phyloP scores from a whole-genome alignment of 768 basidiomycete species.

The Kwoniella bestiolae region DNA sequence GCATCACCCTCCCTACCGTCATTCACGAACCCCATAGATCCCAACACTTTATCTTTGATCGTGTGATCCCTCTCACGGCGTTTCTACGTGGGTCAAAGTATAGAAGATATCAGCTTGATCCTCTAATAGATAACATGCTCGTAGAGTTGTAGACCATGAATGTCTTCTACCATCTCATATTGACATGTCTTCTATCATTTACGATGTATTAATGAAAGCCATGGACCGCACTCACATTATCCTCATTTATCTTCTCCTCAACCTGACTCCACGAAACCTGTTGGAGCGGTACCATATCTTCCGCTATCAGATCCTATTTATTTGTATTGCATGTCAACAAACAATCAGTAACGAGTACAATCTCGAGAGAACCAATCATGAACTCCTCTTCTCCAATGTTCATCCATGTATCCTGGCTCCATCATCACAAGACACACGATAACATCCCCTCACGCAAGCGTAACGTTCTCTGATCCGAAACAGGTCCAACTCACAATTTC shows the following conservation, averaged over 20 bases:
- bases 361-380: too few relatives aligned
- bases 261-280: slow-evolving; percentile 36
- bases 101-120: too few relatives aligned
- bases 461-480: too few relatives aligned
- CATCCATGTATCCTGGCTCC: not conserved
- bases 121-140: not conserved
- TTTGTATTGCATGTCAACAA: too few relatives aligned
- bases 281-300: slow-evolving; percentile 42
- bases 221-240: slow-evolving; percentile 31
- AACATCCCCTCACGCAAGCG: too few relatives aligned
- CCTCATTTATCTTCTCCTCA: slow-evolving; percentile 38
- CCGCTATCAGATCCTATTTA: slow-evolving; percentile 44
- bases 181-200: too few relatives aligned
- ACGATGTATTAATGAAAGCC: not conserved
- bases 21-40: slow-evolving; percentile 85
- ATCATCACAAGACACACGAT: too few relatives aligned
- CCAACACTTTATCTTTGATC: slow-evolving; percentile 76
- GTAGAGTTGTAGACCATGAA: too few relatives aligned
- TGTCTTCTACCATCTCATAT: too few relatives aligned
- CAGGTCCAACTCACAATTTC: slow-evolving; percentile 93
- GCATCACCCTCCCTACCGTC: slow-evolving; percentile 97
- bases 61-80: slow-evolving; percentile 80
- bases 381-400: not conserved
- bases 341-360: not conserved
- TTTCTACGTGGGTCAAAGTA: slow-evolving; percentile 55